phyloP scores from a whole-genome alignment of 169 alveolate genomes.

The Besnoitia besnoiti region DNA sequence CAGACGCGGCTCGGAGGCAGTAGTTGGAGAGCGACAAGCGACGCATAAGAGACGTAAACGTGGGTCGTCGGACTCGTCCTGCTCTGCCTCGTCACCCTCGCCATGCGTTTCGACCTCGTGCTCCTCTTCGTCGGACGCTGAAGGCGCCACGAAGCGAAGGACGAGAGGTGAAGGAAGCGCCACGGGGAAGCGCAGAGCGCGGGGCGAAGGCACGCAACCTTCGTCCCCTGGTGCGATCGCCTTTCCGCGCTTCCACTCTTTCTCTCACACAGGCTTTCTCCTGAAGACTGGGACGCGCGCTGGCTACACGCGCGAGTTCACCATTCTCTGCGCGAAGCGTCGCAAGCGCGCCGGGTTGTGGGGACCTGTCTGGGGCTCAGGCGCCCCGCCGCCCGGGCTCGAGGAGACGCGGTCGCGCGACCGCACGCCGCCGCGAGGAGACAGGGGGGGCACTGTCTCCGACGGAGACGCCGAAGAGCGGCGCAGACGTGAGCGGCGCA shows the following conservation, averaged over 20 bases:
- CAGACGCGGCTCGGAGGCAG: neutral
- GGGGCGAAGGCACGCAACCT: neutral
- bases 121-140: neutral
- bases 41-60: too few relatives aligned
- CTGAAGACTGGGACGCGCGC: neutral
- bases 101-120: neutral
- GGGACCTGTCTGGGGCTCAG: neutral
- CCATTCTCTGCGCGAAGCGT: neutral
- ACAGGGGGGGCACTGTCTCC: neutral
- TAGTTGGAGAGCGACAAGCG: too few relatives aligned
- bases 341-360: neutral
- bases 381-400: neutral
- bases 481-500: neutral
- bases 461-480: neutral
- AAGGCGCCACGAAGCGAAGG: neutral
- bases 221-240: neutral
- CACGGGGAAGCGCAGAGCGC: neutral
- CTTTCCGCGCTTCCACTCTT: slow-evolving; percentile 12
- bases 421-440: neutral
- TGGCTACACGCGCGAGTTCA: slow-evolving; percentile 1
- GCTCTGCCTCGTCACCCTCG: neutral
- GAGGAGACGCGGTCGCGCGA: neutral
- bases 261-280: slow-evolving; percentile 22
- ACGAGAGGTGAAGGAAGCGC: neutral
- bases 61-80: neutral